Evolutionary conservation across 257 asterid genomes (phyloP).

Genomic region (Ajuga chamaepitys): DNA sequence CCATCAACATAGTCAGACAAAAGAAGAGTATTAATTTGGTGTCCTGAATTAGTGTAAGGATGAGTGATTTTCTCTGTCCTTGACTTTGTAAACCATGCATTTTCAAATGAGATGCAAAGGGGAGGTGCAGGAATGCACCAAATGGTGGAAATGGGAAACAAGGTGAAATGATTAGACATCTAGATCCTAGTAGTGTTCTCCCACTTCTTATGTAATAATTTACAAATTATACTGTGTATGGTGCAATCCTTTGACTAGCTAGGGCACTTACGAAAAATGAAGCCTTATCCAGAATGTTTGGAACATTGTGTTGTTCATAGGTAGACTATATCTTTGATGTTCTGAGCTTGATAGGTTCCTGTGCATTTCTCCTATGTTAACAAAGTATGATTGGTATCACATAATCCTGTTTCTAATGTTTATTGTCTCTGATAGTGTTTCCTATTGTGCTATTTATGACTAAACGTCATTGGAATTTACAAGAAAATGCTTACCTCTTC

Average conservation of each 20-base stretch:
- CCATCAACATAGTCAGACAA: neutral
- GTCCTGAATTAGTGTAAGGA: neutral
- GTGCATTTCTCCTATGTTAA: neutral
- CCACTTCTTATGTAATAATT: neutral
- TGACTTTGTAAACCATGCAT: neutral
- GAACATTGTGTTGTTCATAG: no score
- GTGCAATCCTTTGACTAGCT: neutral
- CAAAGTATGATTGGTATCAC: neutral
- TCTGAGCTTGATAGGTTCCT: conserved; percentile 1
- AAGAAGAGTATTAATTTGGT: neutral
- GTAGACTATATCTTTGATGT: neutral
- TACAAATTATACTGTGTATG: neutral
- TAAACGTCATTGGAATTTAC: neutral
- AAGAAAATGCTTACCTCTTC: neutral
- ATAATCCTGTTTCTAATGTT: neutral
- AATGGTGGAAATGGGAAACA: neutral
- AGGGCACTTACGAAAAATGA: neutral
- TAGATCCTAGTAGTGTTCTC: neutral
- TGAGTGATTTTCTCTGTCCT: neutral
- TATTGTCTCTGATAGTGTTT: neutral
- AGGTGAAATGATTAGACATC: neutral
- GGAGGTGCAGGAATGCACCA: neutral
- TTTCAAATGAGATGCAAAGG: neutral
- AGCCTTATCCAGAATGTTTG: neutral
- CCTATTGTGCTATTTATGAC: neutral